Percentiles rank a stretch among this genome's conserved stretches.
Evolutionary conservation across 1,284 basidiomycete species (phyloP).

Genomic region (Serendipita sp.): DNA sequence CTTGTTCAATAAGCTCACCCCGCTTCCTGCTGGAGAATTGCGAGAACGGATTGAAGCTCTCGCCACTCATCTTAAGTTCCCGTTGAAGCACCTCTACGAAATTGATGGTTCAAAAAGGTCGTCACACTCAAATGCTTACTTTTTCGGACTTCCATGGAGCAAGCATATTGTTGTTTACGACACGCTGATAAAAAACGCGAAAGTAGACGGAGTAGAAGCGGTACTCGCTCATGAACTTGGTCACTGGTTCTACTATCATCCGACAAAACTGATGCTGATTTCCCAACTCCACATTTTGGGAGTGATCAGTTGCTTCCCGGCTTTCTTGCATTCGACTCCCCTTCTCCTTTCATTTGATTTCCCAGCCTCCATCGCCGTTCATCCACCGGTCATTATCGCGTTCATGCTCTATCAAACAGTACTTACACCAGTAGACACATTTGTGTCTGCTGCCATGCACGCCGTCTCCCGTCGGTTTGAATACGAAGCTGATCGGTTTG

Average conservation of each 20-base stretch:
- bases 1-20: conserved; percentile 91
- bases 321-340: conserved; percentile 78
- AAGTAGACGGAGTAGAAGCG: conserved; percentile 80
- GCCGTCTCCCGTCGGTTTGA: conserved; percentile 72
- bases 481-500: conserved; percentile 79
- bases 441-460: conserved; percentile 68
- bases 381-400: conserved; percentile 74
- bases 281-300: conserved; percentile 79
- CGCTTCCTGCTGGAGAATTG: conserved; percentile 62
- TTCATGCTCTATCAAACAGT: conserved; percentile 86
- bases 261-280: conserved; percentile 73
- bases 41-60: conserved; percentile 61
- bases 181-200: conserved; percentile 83
- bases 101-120: conserved; percentile 94
- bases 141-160: conserved; percentile 86
- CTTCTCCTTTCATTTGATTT: conserved; percentile 83
- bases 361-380: conserved; percentile 44
- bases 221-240: conserved; percentile 32
- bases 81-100: conserved; percentile 87
- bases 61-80: conserved; percentile 75
- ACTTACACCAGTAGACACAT: conserved; percentile 65
- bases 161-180: conserved; percentile 98
- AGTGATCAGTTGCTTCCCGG: conserved; percentile 78
- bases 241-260: conserved; percentile 87
- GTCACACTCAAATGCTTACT: conserved; percentile 90